Evolutionary conservation across 805 yeast species (phyloP), one percentile per base, ranked within the genome.

Genomic region (Pachysolen tannophilus): DNA sequence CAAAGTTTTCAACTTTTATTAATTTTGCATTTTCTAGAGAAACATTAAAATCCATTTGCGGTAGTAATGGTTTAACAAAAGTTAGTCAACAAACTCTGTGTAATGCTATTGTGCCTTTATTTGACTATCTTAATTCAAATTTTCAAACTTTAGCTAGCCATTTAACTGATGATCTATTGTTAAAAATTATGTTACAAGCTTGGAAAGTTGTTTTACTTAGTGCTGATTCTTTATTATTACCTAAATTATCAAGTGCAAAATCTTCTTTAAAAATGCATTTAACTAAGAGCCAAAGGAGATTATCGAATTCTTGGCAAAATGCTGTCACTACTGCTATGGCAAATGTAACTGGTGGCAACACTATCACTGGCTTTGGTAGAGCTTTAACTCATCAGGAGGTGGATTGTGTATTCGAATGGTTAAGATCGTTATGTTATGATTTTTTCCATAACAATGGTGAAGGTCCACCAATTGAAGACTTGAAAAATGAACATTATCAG

Each of bases 371-470:
- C 0, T 72, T 63, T 47, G 79, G 77, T 2, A 65, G 70, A 29
- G 72, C 73, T 13, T 55, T 85, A 33, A 68, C 80, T 0, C 58
- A 61, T 20, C 60, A 57, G 16, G 94, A 86, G 48, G 58, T 82
- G 20, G 85, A 78, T 34, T 71, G 79, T 2, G 72, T 83, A 1
- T 77, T 78, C 42, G 63, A 72, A 1, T 85, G 95, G 95, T 53
- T 86, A 16, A 61, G 71, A 32, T 62, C 69, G 5, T 54, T 82
- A n/a, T 70, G 85, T 35, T 53, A 70, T 32, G 88, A 78, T 39
- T 85, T 84, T 50, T 85, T 86, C 58, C 75, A 85, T 52, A 78
- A 82, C 47, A 78, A 72, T 30, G 94, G 94, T 1, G 79, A 78
- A 23, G 95, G 95, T 0, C 92, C 92, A 0, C 70, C 85, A 1